Base-by-base conservation (phyloP, 805 yeast species). In the Yamadazyma ubonensis region DNA sequence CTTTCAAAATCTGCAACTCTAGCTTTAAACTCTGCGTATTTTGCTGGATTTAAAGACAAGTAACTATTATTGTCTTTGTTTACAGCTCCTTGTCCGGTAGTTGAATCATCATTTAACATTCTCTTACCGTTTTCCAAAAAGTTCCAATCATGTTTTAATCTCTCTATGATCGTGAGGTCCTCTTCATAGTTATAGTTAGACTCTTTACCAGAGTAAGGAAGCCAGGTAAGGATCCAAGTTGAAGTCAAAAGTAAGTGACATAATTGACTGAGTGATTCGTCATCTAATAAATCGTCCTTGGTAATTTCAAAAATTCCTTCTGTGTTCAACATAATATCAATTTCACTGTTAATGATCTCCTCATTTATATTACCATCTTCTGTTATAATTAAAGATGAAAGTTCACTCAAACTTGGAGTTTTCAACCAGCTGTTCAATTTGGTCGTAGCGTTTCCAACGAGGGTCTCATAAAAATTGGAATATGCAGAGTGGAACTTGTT, bases 151-250 rank as follows among this genome's bases (percentile, higher is more conserved):
- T 63, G 58, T 32, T 65, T 63, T 35, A 69, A 49, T 39, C 52
- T 56, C 33, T 64, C 73, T 17, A 66, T 53, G 7, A 51, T 45
- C 6, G 60, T 47, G 4, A 58, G 41, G 29, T 48, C 58, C 21
- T 51, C 48, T 23, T 53, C 41, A 17, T 50, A 46, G 18, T 51
- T 48, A 38, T 55, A 59, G 33, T 60, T 64, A 1, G 69, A 58
- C 6, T 66, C 68, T 38, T 75, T 73, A 39, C 75, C 67, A 53
- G 81, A 59, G 4, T 53, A 53, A 0, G 86, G 83, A 31, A 86
- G 65, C 85, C 89, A 81, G 12, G 65, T 51, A 29, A 77, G 57
- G 2, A 81, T 62, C 80, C 88, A 78, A 12, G 69, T 61, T 1
- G 82, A 48, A 3, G 84, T 75, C 10, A 75, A 66, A 14, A 79